Percentiles rank a stretch among this genome's conserved stretches.
phyloP scores from a whole-genome alignment of 208 protist genomes.

The Trypanosoma vivax region DNA sequence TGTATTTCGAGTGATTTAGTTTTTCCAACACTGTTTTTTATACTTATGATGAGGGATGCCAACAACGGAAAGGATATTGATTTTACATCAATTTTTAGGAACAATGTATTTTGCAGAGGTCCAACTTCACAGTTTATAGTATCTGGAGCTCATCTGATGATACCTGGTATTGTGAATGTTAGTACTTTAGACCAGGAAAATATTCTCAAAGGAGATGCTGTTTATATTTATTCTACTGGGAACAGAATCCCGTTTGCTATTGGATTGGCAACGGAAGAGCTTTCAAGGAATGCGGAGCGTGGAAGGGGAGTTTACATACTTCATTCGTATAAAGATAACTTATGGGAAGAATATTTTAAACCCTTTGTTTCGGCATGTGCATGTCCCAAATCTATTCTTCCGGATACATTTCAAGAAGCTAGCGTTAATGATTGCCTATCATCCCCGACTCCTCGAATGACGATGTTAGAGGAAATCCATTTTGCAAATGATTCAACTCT shows the following conservation, averaged over 20 bases:
- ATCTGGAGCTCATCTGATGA: conserved; percentile 79
- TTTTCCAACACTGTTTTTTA: conserved; percentile 62
- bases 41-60: conserved; percentile 26
- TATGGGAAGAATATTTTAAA: conserved; percentile 50
- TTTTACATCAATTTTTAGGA: conserved; percentile 9
- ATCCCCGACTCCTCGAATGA: neutral
- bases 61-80: conserved; percentile 15
- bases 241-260: conserved; percentile 46
- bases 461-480: neutral
- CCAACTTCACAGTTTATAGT: conserved; percentile 58
- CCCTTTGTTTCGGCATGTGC: conserved; percentile 27
- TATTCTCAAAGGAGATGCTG: conserved; percentile 3
- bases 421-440: conserved; percentile 6
- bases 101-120: conserved; percentile 33
- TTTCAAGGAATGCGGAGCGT: conserved; percentile 10
- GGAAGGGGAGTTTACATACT: conserved; percentile 60
- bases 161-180: conserved; percentile 45
- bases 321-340: conserved; percentile 46
- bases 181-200: neutral
- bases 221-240: conserved; percentile 37
- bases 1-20: conserved; percentile 8
- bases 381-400: conserved; percentile 10
- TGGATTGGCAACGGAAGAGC: conserved; percentile 44
- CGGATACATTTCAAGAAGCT: conserved; percentile 4
- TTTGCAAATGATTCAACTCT: neutral